These are phyloP conservation scores for Casuarina glauca DNA, from an alignment of 306 rosid species.

Conservation along the genomic window DNA sequence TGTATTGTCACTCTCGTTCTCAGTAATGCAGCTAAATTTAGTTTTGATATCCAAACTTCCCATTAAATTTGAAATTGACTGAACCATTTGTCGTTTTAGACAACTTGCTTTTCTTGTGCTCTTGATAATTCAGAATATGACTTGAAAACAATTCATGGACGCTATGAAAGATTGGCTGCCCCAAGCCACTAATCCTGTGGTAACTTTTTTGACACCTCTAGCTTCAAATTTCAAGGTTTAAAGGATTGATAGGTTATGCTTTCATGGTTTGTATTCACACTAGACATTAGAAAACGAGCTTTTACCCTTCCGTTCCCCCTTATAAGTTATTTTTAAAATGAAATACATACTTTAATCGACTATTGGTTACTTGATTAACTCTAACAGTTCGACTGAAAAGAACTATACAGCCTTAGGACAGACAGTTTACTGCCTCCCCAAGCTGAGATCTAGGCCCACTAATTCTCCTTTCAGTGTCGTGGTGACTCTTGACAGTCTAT, in stretches of 20 bases:
- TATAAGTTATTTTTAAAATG: too few species aligned
- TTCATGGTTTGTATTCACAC: too few species aligned
- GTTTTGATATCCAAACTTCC: not conserved
- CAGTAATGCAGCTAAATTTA: not conserved
- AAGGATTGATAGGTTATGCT: too few species aligned
- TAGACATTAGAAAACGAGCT: too few species aligned
- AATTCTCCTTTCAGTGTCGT: not conserved
- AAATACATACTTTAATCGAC: too few species aligned
- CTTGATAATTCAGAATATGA: not conserved
- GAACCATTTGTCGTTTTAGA: not conserved
- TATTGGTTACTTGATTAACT: too few species aligned
- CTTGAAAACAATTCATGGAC: not conserved
- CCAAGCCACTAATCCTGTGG: too few species aligned
- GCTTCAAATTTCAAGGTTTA: too few species aligned
- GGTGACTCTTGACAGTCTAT: slow-evolving; percentile 13
- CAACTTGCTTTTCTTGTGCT: not conserved
- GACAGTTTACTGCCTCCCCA: not conserved
- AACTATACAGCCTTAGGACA: not conserved
- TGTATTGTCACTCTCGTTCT: not conserved
- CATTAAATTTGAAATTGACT: not conserved
- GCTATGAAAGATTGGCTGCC: too few species aligned
- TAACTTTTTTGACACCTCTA: too few species aligned
- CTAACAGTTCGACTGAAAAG: not conserved
- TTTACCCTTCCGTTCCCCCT: too few species aligned
- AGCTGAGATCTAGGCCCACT: not conserved